Base-by-base conservation (phyloP, 2,329 filamentous ascomycete genomes). In the Sarocladium strictum region DNA sequence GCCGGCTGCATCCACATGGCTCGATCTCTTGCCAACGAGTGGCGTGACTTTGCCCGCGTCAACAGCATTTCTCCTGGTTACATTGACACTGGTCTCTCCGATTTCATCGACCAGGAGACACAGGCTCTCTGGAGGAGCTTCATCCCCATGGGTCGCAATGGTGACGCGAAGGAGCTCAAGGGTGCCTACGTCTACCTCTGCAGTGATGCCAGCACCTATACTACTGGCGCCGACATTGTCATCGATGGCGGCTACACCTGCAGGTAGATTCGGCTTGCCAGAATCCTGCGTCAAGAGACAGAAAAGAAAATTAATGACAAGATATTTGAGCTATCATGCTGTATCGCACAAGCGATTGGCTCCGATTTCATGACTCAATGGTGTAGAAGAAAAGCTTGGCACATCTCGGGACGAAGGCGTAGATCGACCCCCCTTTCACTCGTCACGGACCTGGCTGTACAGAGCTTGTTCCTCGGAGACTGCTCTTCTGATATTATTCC, bases 151-250 rank as follows among this genome's bases (percentile, higher is more conserved):
- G 83, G 76, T 47, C 72, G 85, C 63, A 80, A 87, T 63, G 85
- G 83, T 9, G 71, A 80, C 56, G 71, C 79, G 4, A 79, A 84
- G 61, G 85, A 89, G 72, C 72, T 89, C 60, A 87, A 87, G 71
- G 85, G 84, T 11, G 84, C 83, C 37, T 90, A 84, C 66, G 72
- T 90, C 54, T 90, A 88, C 68, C 76, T 90, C 52, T 83, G 86
- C 29, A 85, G 80, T 50, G 86, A 90, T 66, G 86, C 86, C 2
- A 81, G 82, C 54, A 84, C 79, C 53, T 90, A 88, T 70, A 87
- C 84, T 15, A 90, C 86, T 26, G 86, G 79, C 2, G 75, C 80
- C 11, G 83, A 87, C 64, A 75, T 89, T 49, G 71, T 87, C 58
- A 80, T 87, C 55, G 86, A 89, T 66, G 85, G 85, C 60, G 84